Evolutionary conservation across 176 grass and related monocot genomes (phyloP).

Genomic region (Echinochloa phyllopogon): DNA sequence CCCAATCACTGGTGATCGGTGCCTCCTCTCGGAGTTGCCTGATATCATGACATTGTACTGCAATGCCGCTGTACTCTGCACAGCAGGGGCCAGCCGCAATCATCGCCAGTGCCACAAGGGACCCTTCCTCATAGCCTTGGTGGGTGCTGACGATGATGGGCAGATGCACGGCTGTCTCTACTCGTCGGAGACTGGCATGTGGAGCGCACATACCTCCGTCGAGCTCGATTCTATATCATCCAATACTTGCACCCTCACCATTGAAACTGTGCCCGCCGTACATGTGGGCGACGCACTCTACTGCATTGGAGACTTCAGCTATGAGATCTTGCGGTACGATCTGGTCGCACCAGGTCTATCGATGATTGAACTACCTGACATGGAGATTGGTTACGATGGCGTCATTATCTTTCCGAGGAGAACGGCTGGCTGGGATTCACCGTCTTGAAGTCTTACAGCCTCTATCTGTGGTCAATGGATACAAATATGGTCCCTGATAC

Average conservation of each 20-base stretch:
- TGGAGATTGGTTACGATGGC: neutral
- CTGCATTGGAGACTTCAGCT: neutral
- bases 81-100: neutral
- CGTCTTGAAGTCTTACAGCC: neutral
- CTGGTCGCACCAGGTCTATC: neutral
- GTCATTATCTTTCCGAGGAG: neutral
- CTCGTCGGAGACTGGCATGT: neutral
- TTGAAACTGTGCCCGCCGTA: neutral
- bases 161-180: neutral
- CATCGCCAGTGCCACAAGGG: neutral
- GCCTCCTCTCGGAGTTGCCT: neutral
- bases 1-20: neutral
- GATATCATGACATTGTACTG: accelerated
- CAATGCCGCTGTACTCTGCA: neutral
- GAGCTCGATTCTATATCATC: neutral
- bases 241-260: neutral
- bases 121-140: neutral
- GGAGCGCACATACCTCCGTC: neutral
- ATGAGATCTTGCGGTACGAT: neutral
- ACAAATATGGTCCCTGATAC: neutral
- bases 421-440: neutral
- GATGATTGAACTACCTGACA: neutral
- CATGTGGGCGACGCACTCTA: neutral
- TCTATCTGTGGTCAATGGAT: neutral
- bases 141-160: neutral